phyloP scores from a whole-genome alignment of 2,329 filamentous ascomycete genomes.

The Lecanosticta acicola region DNA sequence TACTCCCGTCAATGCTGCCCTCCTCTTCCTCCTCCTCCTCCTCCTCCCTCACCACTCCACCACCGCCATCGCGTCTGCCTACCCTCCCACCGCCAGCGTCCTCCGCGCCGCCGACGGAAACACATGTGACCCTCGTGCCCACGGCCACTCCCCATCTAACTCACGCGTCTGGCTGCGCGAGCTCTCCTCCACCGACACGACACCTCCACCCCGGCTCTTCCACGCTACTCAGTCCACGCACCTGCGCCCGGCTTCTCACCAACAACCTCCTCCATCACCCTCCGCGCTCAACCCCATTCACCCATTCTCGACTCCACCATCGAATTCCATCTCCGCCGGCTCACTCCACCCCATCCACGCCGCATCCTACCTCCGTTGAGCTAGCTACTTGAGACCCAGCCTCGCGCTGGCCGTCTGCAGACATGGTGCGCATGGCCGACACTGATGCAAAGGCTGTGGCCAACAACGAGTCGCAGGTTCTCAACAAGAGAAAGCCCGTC shows the following conservation, averaged over 20 bases:
- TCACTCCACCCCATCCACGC: slow-evolving; percentile 1
- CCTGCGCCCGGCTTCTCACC: slow-evolving; percentile 1
- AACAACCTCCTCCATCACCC: slow-evolving; percentile 3
- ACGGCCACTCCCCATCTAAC: background rate
- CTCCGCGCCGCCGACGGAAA: background rate
- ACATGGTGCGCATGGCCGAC: slow-evolving; percentile 20
- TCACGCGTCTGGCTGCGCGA: slow-evolving; percentile 1
- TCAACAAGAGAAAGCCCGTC: slow-evolving; percentile 94
- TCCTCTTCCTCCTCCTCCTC: slow-evolving; percentile 10
- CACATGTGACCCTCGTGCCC: background rate
- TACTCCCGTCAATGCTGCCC: background rate
- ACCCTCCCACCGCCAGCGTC: slow-evolving; percentile 27
- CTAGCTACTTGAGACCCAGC: slow-evolving; percentile 14
- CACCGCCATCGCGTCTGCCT: slow-evolving; percentile 16
- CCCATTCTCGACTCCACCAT: slow-evolving; percentile 3
- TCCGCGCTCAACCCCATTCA: slow-evolving; percentile 5
- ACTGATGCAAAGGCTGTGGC: slow-evolving; percentile 7
- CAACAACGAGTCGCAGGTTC: slow-evolving; percentile 56
- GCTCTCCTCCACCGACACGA: slow-evolving; percentile 2
- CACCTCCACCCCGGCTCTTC: slow-evolving; percentile 2
- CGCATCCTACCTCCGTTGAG: slow-evolving; percentile 1
- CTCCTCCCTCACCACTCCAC: slow-evolving; percentile 16
- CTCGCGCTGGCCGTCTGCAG: slow-evolving; percentile 19
- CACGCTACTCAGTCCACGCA: background rate
- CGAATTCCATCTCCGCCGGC: slow-evolving; percentile 66